phyloP scores from a whole-genome alignment of 1,284 basidiomycete species.

The Rhodotorula sp. region DNA sequence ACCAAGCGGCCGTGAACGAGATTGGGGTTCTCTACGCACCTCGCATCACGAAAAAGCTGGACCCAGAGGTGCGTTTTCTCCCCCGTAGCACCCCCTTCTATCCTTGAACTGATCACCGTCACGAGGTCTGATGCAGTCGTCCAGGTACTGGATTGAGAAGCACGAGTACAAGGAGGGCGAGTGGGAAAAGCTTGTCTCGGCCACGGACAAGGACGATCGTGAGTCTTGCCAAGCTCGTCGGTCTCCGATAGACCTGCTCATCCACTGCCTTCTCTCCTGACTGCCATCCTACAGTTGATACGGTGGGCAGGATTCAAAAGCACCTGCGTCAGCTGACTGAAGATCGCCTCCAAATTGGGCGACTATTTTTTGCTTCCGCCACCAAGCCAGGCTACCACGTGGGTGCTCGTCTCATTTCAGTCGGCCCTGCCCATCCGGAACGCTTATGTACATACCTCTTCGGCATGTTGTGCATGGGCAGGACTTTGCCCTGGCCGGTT shows the following conservation, averaged over 20 bases:
- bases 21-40: conserved; percentile 9
- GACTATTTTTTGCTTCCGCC: conserved; percentile 1
- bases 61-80: conserved; percentile 4
- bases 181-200: conserved; percentile 1
- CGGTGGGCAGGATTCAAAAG: not conserved
- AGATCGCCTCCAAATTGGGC: not conserved
- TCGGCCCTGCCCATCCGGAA: no score
- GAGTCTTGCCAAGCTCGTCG: not conserved
- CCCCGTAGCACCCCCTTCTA: not conserved
- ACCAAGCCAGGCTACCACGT: conserved; percentile 11
- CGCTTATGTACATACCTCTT: no score
- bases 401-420: not conserved
- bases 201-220: not conserved
- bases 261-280: not conserved
- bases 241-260: not conserved
- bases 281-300: not conserved
- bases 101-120: no score
- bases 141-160: conserved; percentile 23
- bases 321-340: not conserved
- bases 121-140: not conserved
- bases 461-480: not conserved
- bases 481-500: conserved; percentile 15
- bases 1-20: not conserved
- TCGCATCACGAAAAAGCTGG: not conserved
- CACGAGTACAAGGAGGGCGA: conserved; percentile 11